Evolutionary conservation across 129 eudicot species (phyloP), one percentile per base, ranked within the genome.

Genomic region (Tagetes erecta): DNA sequence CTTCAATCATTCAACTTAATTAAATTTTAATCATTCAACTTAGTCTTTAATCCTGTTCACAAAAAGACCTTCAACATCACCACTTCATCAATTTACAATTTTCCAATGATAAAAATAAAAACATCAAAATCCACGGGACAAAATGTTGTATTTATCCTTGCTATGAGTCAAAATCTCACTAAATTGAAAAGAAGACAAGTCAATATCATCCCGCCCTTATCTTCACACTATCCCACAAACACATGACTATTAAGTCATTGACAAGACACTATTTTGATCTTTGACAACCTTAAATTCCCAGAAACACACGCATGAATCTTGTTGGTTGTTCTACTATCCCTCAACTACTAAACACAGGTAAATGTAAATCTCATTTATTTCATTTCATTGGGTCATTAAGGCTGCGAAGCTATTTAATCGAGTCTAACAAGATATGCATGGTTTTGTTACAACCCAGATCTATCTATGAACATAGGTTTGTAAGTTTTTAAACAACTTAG

Each of bases 121-220:
- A 47, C 52, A 58, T 40, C 64, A 33, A 58, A 58, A 58, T 10
- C 64, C 64, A 58, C 64, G 39, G 40, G 39, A 58, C 33, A 8
- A 58, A 8, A 0, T 34, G 8, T 60, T 60, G 20, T 60, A 34
- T 31, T 2, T 30, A 60, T 60, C 42, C 20, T 60, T 60, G 66
- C 66, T 33, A 58, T 33, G 39, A 33, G 5, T 58, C 64, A 58
- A 58, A 34, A 3, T 34, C 40, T 3, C n/a, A 8, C 2, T 8
- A 33, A 34, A 35, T 2, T 12, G 0, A 3, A 60, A 60, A 5
- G 8, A 60, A 35, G 20, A 35, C 6, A 10, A 62, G 67, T 62
- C 45, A 37, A 71, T 73, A 53, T 36, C 68, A 50, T 39, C 70
- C 71, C 58, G 38, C 57, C 66, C 45, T 60, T 40, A 41, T 33